A percentile compares a stretch with the other conserved stretches of the same genome.
phyloP scores from a whole-genome alignment of 257 asterid species.

The Fraxinus quadrangulata region DNA sequence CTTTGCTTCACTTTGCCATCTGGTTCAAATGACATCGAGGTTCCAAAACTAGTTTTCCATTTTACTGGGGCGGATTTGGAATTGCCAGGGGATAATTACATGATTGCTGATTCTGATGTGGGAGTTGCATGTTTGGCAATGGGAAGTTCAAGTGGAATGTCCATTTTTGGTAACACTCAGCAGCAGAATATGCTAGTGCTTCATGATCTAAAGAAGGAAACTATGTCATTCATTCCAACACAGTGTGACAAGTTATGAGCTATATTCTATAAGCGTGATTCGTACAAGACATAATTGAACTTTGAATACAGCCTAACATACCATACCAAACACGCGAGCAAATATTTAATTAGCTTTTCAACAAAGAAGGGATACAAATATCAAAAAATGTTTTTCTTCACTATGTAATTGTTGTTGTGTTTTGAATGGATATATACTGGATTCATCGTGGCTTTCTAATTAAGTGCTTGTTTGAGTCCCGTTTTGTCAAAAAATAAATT shows the following conservation, averaged over 20 bases:
- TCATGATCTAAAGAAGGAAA: constrained; percentile 70
- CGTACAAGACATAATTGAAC: neutral
- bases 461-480: no score
- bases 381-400: neutral
- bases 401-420: neutral
- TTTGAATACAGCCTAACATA: neutral
- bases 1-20: constrained; percentile 65
- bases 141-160: constrained; percentile 76
- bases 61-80: constrained; percentile 70
- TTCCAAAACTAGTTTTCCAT: constrained; percentile 67
- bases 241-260: constrained; percentile 37
- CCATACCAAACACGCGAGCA: neutral
- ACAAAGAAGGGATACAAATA: neutral
- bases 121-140: constrained; percentile 83
- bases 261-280: neutral
- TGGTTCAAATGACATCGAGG: constrained; percentile 33
- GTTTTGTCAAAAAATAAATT: no score
- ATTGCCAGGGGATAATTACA: constrained; percentile 71
- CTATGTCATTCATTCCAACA: constrained; percentile 57
- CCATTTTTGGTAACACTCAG: constrained; percentile 80
- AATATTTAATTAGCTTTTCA: neutral
- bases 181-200: constrained; percentile 74
- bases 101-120: constrained; percentile 54
- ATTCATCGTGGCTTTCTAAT: no score
- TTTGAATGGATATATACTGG: neutral